phyloP scores from a whole-genome alignment of 768 basidiomycete genomes.

The Psilocybe subaeruginosa region DNA sequence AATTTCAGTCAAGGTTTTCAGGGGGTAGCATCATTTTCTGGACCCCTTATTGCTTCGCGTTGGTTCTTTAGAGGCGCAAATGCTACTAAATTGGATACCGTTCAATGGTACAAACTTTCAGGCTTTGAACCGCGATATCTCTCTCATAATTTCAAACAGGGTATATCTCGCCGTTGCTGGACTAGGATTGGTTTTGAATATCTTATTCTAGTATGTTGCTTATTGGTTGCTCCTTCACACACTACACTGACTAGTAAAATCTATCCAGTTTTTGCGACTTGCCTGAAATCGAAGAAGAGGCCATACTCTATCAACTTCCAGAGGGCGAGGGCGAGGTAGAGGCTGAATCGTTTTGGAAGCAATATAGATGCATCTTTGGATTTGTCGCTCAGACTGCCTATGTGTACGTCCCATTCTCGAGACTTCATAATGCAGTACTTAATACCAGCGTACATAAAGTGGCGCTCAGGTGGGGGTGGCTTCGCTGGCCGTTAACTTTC shows the following conservation, averaged over 20 bases:
- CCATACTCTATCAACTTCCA: constrained; percentile 49
- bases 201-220: constrained; percentile 60
- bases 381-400: constrained; percentile 74
- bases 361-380: constrained; percentile 72
- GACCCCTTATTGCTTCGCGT: constrained; percentile 74
- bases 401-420: constrained; percentile 40
- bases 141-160: constrained; percentile 33
- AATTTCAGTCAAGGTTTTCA: constrained; percentile 85
- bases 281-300: constrained; percentile 74
- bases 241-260: constrained; percentile 4
- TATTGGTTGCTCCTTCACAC: not conserved
- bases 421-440: not conserved
- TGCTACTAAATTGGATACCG: constrained; percentile 61
- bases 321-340: constrained; percentile 41
- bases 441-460: constrained; percentile 19
- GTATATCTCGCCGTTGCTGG: constrained; percentile 68
- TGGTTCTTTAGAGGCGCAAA: constrained; percentile 77
- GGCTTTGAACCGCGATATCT: not conserved
- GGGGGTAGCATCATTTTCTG: constrained; percentile 72
- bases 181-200: constrained; percentile 62
- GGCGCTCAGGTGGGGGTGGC: constrained; percentile 73
- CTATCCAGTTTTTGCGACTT: constrained; percentile 59
- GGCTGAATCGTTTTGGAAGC: constrained; percentile 65
- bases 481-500: constrained; percentile 69
- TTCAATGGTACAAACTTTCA: constrained; percentile 53